Percentiles rank a stretch among this genome's conserved stretches.
Evolutionary conservation across 148 eudicot species (phyloP).

Genomic region (Spergularia bocconei): DNA sequence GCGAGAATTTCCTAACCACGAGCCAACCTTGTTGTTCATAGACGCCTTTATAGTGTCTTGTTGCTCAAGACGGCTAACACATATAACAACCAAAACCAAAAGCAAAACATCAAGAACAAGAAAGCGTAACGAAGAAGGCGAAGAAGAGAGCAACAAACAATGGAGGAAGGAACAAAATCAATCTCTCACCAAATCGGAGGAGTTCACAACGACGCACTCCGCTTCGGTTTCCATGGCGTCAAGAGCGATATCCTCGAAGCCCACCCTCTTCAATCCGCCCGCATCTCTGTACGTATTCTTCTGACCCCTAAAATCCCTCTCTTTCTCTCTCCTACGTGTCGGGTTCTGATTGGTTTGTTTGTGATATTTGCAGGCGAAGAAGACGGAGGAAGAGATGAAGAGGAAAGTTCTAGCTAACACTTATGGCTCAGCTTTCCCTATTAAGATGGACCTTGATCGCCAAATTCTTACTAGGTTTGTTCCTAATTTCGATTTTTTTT

Average conservation of each 20-base stretch:
- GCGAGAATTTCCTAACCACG: too few species aligned
- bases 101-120: background rate
- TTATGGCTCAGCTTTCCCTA: conserved; percentile 82
- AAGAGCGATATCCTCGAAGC: conserved; percentile 72
- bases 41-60: too few species aligned
- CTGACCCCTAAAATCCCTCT: background rate
- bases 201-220: conserved; percentile 56
- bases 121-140: background rate
- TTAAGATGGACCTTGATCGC: conserved; percentile 81
- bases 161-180: conserved; percentile 45
- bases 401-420: conserved; percentile 49
- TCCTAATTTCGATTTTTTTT: background rate
- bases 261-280: conserved; percentile 76
- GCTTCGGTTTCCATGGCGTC: conserved; percentile 77
- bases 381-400: conserved; percentile 51
- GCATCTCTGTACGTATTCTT: conserved; percentile 37
- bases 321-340: background rate
- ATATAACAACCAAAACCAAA: background rate
- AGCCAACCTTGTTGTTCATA: too few species aligned
- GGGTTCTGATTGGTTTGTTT: background rate
- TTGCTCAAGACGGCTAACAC: too few species aligned
- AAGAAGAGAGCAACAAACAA: conserved; percentile 6
- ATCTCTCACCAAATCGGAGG: conserved; percentile 77
- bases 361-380: conserved; percentile 33
- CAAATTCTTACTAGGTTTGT: conserved; percentile 75